Conservation (phyloP, 2,329 filamentous ascomycete genomes). For the Furcasterigmium furcatum region DNA sequence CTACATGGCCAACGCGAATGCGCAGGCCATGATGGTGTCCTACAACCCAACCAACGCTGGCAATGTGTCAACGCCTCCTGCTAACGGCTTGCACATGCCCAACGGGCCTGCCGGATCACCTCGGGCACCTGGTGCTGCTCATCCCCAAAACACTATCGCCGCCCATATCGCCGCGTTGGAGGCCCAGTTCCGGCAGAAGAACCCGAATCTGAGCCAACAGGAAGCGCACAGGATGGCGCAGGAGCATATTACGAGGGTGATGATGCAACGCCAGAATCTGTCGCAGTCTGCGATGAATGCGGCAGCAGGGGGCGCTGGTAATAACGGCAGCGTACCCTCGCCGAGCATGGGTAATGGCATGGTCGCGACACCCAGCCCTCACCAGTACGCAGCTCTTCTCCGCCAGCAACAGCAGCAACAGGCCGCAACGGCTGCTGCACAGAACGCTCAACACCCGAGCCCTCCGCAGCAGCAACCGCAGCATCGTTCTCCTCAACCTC, state of each 20-base stretch:
- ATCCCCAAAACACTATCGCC: slow-evolving; percentile 42
- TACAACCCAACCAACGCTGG: slow-evolving; percentile 41
- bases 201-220: slow-evolving; percentile 48
- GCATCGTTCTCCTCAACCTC: slow-evolving; percentile 10
- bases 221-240: slow-evolving; percentile 48
- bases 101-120: slow-evolving; percentile 41
- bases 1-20: slow-evolving; percentile 49
- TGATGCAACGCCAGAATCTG: slow-evolving; percentile 42
- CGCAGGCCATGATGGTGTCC: slow-evolving; percentile 49
- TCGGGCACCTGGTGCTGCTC: slow-evolving; percentile 34
- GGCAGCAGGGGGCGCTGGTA: slow-evolving; percentile 44
- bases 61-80: slow-evolving; percentile 40
- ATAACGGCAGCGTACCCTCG: slow-evolving; percentile 21
- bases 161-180: slow-evolving; percentile 50
- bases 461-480: slow-evolving; percentile 20
- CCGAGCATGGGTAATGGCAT: slow-evolving; percentile 46
- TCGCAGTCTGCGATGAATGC: slow-evolving; percentile 51
- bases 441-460: slow-evolving; percentile 16
- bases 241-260: slow-evolving; percentile 42
- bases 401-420: slow-evolving; percentile 53
- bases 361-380: slow-evolving; percentile 46
- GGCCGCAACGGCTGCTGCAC: slow-evolving; percentile 22
- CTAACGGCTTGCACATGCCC: slow-evolving; percentile 42
- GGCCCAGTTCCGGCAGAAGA: slow-evolving; percentile 45
- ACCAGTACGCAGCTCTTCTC: slow-evolving; percentile 58